These are phyloP conservation scores for Xerocomellus intermedius DNA, from an alignment of 768 basidiomycete species.

Conservation along the genomic window DNA sequence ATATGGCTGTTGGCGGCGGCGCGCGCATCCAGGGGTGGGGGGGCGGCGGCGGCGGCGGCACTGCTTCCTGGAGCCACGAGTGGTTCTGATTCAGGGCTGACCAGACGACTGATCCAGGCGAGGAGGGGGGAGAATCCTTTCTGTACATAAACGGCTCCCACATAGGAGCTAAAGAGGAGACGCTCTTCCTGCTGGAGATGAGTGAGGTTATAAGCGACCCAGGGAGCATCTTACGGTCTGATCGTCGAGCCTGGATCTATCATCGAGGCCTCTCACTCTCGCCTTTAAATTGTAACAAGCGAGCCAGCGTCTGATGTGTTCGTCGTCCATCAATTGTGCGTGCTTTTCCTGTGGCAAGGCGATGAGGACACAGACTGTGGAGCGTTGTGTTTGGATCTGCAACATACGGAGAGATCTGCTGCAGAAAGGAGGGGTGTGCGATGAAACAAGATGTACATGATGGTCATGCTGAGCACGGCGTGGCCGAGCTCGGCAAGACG, in stretches of 20 bases:
- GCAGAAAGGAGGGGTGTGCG: conserved; percentile 43
- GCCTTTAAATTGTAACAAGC: conserved; percentile 48
- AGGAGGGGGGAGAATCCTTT: conserved; percentile 50
- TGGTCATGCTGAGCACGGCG: conserved; percentile 49
- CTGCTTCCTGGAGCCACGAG: conserved; percentile 18
- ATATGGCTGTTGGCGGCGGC: too few relatives aligned
- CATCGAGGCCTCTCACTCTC: conserved; percentile 50
- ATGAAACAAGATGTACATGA: conserved; percentile 50
- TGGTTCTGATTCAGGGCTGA: conserved; percentile 45
- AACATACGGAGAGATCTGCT: conserved; percentile 44
- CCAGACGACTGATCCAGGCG: conserved; percentile 56
- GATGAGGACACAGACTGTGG: not conserved
- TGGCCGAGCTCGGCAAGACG: conserved; percentile 60
- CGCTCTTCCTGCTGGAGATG: conserved; percentile 47
- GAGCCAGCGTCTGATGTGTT: conserved; percentile 49
- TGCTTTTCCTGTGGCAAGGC: conserved; percentile 21
- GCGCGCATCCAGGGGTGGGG: too few relatives aligned
- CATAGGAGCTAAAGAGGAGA: conserved; percentile 56
- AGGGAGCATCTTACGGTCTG: conserved; percentile 10
- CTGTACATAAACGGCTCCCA: conserved; percentile 64
- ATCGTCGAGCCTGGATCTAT: conserved; percentile 35
- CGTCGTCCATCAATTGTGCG: conserved; percentile 35
- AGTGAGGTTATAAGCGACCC: too few relatives aligned
- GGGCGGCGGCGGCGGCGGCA: conserved; percentile 14
- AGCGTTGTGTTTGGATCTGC: not conserved